Evolutionary conservation across 2,329 filamentous ascomycete genomes (phyloP), one percentile per base, ranked within the genome.

Genomic region (Trematosphaeria pertusa): DNA sequence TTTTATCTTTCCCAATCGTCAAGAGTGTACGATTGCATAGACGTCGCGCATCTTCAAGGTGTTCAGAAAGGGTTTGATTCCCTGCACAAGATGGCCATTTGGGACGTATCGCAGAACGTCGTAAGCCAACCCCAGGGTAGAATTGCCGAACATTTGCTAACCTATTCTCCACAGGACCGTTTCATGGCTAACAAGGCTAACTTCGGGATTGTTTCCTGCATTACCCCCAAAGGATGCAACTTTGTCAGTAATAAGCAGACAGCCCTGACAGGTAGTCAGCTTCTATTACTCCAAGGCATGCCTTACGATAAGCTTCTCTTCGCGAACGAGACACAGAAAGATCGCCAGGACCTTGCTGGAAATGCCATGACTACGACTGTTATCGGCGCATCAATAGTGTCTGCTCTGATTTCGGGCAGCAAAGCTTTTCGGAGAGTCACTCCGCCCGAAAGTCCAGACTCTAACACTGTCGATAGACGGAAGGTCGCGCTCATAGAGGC

Each of bases 321-420:
- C n/a, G 85, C 81, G 0, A 79, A 79, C 7, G 85, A 92, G 58
- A 81, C 78, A 0, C 38, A 73, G 21, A 51, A 64, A 1, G 69
- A 91, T 14, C 73, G 89, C 2, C 83, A 86, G 52, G 83, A 91
- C 54, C 73, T 93, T 2, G 87, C 87, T 2, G 89, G 89, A 0
- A 93, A 94, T 64, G 89, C 89, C 0, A 93, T 93, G 89, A 85
- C 82, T 1, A 84, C 83, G 0, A 87, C 88, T 0, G 86, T 91
- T 1, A 83, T 91, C 8, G 87, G 85, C 2, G 77, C 81, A 1
- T 81, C 82, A 0, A 78, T 88, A 1, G 59, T 89, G 2, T 75
- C 83, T 1, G 79, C 83, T 0, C 66, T 92, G 1, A 78, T 84
- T 4, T 28, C 62, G 69, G 18, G 67, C 53, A 44, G 36, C 12